Evolutionary conservation across 805 yeast species (phyloP), one percentile per base, ranked within the genome.

Genomic region (Metschnikowia noctiluminum): DNA sequence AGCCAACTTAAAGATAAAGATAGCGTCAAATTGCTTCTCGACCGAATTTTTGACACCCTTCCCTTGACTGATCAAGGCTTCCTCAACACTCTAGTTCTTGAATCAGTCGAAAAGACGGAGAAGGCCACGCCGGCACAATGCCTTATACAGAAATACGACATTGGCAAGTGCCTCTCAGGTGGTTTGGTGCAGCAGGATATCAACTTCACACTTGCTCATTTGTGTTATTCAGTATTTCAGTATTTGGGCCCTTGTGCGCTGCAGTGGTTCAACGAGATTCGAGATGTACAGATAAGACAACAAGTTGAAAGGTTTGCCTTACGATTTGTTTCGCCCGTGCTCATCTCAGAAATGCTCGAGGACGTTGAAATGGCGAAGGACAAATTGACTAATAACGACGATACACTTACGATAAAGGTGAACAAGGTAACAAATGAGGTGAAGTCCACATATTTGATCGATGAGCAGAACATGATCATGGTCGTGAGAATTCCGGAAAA

Each of bases 391-490:
- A 55, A 50, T 15, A 59, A 48, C 21, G 80, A 74, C 46, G 76
- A 73, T 13, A 76, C 75, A 30, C 73, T 81, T 64, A 75, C 77
- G 1, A 78, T 89, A 43, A 85, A 80, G 62, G 74, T 89, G 31
- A 85, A 84, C 60, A 74, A 70, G 45, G 70, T 75, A 4, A 70
- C 81, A 2, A 79, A 81, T 54, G 96, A 89, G 62, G 80, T 91
- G 50, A 84, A 78, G 53, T 84, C 89, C 1, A 70, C 77, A 1
- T 90, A 87, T 63, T 71, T 81, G 40, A 87, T 91, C 48, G 98
- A 91, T 64, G 97, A 91, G 48, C 96, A 90, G 60, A 80, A 79
- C 27, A 76, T 91, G 77, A 96, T 88, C 58, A 79, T 95, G 71
- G 78, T 82, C 0, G 81, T 92, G 51, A 76, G 76, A 39, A 68